Base-by-base conservation (phyloP, 257 asterid species). In the Linderniella brevidens region DNA sequence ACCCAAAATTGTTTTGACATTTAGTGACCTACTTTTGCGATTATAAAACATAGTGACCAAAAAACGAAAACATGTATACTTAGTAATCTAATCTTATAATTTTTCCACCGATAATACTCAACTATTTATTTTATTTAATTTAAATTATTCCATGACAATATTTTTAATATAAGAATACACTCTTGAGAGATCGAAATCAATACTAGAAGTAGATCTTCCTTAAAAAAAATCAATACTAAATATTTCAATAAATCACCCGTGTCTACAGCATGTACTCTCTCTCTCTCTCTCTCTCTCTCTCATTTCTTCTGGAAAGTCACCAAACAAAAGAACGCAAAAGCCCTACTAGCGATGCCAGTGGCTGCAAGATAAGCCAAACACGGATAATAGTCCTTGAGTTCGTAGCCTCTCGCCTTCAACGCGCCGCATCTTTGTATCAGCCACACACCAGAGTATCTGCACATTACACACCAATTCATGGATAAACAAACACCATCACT, bases 371-470 rank as follows among this genome's bases (percentile, higher is more conserved):
- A 76, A 9, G 59, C 81, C 55, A 85, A 48, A 62, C 81, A 70
- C 15, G 76, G 80, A 56, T 72, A 74, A 70, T 77, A 81, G 41
- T 81, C 76, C 15, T 69, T 57, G 13, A 85, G 74, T 11, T 66
- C 37, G 65, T 70, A 90, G 17, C 79, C 93, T 57, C 68, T 72
- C 50, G 65, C 62, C 64, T 14, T 58, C 16, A 84, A 62, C 38
- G 83, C 59, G 53, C 94, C 94, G 53, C 98, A 88, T 69, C 98
- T 76, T 56, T 79, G 81, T 48, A 84, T 75, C 41, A 88, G 68
- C 96, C 98, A 88, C 61, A 88, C 98, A 11, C 93, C 96, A 0
- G 82, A 74, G 58, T 88, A 88, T 76, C 96, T 88, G 82, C 48
- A 51, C n/a, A 32, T 13, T n/a, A n/a, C n/a, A n/a, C n/a, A n/a